These are phyloP conservation scores for Neobulgaria alba DNA, from an alignment of 2,329 filamentous ascomycete species.

Conservation along the genomic window DNA sequence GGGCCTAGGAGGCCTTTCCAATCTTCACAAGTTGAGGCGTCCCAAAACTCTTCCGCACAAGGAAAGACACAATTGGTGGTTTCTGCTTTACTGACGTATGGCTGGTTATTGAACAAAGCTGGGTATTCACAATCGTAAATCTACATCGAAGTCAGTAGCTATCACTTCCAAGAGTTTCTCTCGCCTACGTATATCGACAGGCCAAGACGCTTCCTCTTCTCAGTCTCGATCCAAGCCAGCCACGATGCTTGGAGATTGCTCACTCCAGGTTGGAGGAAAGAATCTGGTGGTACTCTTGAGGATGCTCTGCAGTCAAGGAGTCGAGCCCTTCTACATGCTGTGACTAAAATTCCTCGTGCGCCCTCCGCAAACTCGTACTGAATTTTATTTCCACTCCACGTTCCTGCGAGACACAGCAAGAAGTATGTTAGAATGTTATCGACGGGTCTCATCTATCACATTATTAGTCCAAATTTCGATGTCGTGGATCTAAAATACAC, in stretches of 20 bases:
- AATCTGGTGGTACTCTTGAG: slow-evolving; percentile 12
- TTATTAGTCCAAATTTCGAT: background rate
- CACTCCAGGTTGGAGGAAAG: slow-evolving; percentile 11
- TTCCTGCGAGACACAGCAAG: slow-evolving; percentile 21
- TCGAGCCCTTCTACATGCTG: slow-evolving; percentile 19
- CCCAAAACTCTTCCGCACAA: slow-evolving; percentile 22
- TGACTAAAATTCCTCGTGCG: slow-evolving; percentile 20
- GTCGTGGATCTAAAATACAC: slow-evolving; percentile 3
- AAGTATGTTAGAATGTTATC: slow-evolving; percentile 26
- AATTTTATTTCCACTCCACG: slow-evolving; percentile 25
- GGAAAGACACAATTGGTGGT: slow-evolving; percentile 26
- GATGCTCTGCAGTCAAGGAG: slow-evolving; percentile 23
- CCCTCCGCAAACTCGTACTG: slow-evolving; percentile 26
- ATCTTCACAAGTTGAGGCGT: slow-evolving; percentile 14
- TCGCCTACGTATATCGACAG: slow-evolving; percentile 26
- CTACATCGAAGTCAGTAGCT: slow-evolving; percentile 7
- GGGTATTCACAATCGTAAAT: slow-evolving; percentile 26
- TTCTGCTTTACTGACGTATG: slow-evolving; percentile 24
- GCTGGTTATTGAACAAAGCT: slow-evolving; percentile 24
- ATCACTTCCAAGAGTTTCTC: too few species aligned
- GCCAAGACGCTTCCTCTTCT: slow-evolving; percentile 24
- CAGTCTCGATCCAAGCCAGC: slow-evolving; percentile 25
- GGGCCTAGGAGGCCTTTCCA: slow-evolving; percentile 21
- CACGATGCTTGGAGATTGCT: slow-evolving; percentile 17
- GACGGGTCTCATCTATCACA: slow-evolving; percentile 15